These are phyloP conservation scores for Termitomyces sp. DNA, from an alignment of 768 basidiomycete species.

Conservation along the genomic window DNA sequence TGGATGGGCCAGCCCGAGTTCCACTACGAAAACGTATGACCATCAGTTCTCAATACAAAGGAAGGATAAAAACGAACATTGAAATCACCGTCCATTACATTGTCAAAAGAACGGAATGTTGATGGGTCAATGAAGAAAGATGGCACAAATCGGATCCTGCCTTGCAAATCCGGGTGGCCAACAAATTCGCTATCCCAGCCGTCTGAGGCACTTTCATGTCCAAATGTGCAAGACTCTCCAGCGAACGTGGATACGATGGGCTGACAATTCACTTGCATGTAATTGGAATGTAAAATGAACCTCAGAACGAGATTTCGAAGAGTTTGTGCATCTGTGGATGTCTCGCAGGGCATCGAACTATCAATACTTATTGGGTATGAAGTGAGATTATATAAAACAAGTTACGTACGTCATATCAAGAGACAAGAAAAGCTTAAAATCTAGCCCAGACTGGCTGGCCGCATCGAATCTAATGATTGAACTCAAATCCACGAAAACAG, in stretches of 20 bases:
- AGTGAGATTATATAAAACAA: neutral
- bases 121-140: constrained; percentile 61
- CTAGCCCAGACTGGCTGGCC: constrained; percentile 41
- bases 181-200: constrained; percentile 58
- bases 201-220: constrained; percentile 38
- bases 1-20: constrained; percentile 76
- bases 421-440: constrained; percentile 72
- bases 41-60: constrained; percentile 9
- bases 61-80: constrained; percentile 33
- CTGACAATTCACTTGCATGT: constrained; percentile 37
- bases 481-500: neutral
- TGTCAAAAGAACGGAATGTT: constrained; percentile 36
- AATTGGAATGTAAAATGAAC: constrained; percentile 53
- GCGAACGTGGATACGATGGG: constrained; percentile 68
- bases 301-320: constrained; percentile 50
- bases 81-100: constrained; percentile 53
- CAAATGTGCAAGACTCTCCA: constrained; percentile 66
- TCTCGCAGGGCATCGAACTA: constrained; percentile 51
- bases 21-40: constrained; percentile 40
- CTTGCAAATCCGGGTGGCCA: constrained; percentile 37
- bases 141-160: constrained; percentile 58
- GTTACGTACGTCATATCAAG: constrained; percentile 68
- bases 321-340: constrained; percentile 37
- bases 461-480: constrained; percentile 41
- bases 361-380: neutral